A percentile compares a stretch with the other conserved stretches of the same genome.
These are phyloP conservation scores for Mortierella sp. DNA, from an alignment of 371 early-diverging fungal genomes.

Conservation along the genomic window DNA sequence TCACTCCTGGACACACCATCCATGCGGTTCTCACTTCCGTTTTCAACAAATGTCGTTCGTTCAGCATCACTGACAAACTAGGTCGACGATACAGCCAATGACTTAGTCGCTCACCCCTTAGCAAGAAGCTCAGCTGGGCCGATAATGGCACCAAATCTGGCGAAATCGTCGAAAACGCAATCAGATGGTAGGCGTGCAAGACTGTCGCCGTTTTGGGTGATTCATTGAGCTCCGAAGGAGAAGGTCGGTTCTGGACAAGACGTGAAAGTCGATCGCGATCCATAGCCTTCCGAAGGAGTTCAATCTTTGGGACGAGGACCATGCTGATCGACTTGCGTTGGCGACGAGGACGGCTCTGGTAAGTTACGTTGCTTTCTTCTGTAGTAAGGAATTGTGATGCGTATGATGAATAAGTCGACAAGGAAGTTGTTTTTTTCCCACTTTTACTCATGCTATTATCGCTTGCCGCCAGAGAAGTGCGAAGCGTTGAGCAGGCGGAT, in stretches of 20 bases:
- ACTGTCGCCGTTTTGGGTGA: slow-evolving; percentile 22
- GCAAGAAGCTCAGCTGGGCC: slow-evolving; percentile 23
- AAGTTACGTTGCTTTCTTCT: background rate
- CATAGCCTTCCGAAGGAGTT: slow-evolving; percentile 33
- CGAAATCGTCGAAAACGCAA: slow-evolving; percentile 20
- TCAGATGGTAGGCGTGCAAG: slow-evolving; percentile 27
- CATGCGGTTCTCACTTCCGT: slow-evolving; percentile 38
- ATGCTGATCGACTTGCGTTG: slow-evolving; percentile 34
- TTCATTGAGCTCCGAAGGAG: slow-evolving; percentile 22
- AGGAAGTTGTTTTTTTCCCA: too few relatives aligned
- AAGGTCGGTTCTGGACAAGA: slow-evolving; percentile 34
- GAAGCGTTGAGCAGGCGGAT: too few relatives aligned
- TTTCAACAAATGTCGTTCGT: slow-evolving; percentile 26
- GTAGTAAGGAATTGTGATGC: background rate
- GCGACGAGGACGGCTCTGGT: slow-evolving; percentile 5
- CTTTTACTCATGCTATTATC: too few relatives aligned
- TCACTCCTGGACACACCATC: slow-evolving; percentile 45
- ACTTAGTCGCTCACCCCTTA: slow-evolving; percentile 20
- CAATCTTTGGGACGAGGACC: slow-evolving; percentile 32
- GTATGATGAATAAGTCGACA: too few relatives aligned
- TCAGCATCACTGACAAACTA: slow-evolving; percentile 26
- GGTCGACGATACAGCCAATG: slow-evolving; percentile 37
- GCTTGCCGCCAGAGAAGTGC: too few relatives aligned
- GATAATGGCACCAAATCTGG: slow-evolving; percentile 25
- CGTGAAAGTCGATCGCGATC: slow-evolving; percentile 42